Conservation (phyloP, 2,329 filamentous ascomycete genomes). For the Penicillium sp. region DNA sequence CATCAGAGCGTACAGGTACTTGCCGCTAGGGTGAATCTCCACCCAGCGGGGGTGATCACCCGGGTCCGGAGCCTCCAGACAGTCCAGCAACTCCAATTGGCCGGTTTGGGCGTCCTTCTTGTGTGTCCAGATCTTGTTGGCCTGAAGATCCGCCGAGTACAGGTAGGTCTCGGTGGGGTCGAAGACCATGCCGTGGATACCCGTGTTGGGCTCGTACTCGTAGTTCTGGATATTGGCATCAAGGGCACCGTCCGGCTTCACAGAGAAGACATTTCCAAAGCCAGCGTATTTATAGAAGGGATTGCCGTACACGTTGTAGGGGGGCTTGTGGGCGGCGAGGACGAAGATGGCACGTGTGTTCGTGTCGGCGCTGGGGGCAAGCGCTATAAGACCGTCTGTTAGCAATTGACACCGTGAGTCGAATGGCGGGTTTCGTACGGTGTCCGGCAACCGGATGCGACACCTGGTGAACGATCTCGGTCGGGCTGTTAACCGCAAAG, state of each 20-base stretch:
- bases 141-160: conserved; percentile 46
- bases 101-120: conserved; percentile 59
- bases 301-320: conserved; percentile 80
- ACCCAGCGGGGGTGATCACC: conserved; percentile 84
- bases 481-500: conserved; percentile 68
- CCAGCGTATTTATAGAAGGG: conserved; percentile 85
- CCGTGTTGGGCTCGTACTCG: conserved; percentile 41
- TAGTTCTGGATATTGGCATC: conserved; percentile 43
- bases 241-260: conserved; percentile 39
- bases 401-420: background rate
- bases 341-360: conserved; percentile 88
- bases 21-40: conserved; percentile 69
- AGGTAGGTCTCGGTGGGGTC: conserved; percentile 43
- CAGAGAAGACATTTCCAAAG: conserved; percentile 63
- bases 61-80: conserved; percentile 62
- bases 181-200: conserved; percentile 47
- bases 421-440: conserved; percentile 44
- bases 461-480: conserved; percentile 66
- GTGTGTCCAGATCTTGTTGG: conserved; percentile 68
- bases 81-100: conserved; percentile 62
- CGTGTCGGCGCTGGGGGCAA: conserved; percentile 62
- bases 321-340: conserved; percentile 68
- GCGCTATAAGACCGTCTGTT: conserved; percentile 45
- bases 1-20: conserved; percentile 80
- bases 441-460: conserved; percentile 72